Evolutionary conservation across 805 yeast species (phyloP).

Genomic region (Saccharomycopsis sp.): DNA sequence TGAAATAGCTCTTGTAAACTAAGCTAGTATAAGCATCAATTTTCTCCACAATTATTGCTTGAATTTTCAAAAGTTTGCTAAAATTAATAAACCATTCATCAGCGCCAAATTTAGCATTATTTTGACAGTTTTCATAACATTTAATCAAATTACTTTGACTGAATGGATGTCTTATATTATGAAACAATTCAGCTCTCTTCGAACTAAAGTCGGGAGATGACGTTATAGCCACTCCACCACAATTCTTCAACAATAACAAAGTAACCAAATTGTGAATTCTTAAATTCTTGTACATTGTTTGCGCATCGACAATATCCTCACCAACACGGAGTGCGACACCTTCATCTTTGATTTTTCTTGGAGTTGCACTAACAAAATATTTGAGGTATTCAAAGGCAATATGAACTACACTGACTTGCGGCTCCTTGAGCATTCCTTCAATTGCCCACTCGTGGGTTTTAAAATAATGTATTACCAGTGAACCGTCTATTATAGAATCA

Average conservation of each 20-base stretch:
- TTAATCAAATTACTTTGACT: slow-evolving; percentile 6
- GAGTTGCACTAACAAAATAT: too few species aligned
- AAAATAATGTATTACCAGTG: too few species aligned
- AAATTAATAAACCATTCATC: slow-evolving; percentile 2
- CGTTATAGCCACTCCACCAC: neutral
- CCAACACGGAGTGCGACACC: neutral
- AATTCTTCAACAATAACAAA: slow-evolving; percentile 4
- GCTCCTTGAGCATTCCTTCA: too few species aligned
- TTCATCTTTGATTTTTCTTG: neutral
- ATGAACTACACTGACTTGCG: too few species aligned
- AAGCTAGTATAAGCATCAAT: neutral
- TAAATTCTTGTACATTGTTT: slow-evolving; percentile 1
- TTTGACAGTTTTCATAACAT: slow-evolving; percentile 16
- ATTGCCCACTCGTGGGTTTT: too few species aligned
- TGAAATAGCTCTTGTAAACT: neutral
- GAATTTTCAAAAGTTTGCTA: neutral
- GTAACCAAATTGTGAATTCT: slow-evolving; percentile 8
- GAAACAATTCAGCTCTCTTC: slow-evolving; percentile 5
- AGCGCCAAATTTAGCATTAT: too few species aligned
- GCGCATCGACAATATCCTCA: slow-evolving; percentile 1
- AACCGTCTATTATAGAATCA: too few species aligned
- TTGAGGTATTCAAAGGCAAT: too few species aligned
- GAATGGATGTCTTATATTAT: slow-evolving; percentile 7
- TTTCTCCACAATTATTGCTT: neutral
- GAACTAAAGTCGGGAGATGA: neutral